These are phyloP conservation scores for Ustulina deusta DNA, from an alignment of 2,329 filamentous ascomycete genomes.

Conservation along the genomic window DNA sequence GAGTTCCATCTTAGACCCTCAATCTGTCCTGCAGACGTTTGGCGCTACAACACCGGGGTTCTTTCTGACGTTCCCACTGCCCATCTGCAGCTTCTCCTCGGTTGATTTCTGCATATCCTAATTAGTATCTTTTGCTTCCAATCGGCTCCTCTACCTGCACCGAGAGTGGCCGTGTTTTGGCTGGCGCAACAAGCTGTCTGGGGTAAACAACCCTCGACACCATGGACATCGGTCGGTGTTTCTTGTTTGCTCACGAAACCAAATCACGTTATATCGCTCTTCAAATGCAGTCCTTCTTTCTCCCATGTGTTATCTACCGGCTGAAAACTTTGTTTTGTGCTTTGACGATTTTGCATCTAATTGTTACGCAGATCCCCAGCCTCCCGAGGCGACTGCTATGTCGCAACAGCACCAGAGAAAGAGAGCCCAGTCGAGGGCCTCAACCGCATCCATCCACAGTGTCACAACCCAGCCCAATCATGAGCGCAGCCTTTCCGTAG, in stretches of 20 bases:
- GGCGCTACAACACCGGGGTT: conserved; percentile 38
- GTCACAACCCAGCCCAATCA: conserved; percentile 63
- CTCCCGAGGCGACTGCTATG: conserved; percentile 52
- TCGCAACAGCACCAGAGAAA: conserved; percentile 58
- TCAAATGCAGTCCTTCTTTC: not conserved
- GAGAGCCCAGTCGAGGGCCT: conserved; percentile 66
- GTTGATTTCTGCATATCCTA: conserved; percentile 20
- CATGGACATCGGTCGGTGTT: conserved; percentile 46
- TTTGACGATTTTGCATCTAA: conserved; percentile 38
- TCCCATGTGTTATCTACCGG: not conserved
- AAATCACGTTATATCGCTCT: conserved; percentile 1
- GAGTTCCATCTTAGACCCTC: conserved; percentile 39
- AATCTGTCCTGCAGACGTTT: conserved; percentile 30
- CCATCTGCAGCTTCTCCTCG: conserved; percentile 30
- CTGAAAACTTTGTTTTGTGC: conserved; percentile 5
- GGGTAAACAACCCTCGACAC: conserved; percentile 50
- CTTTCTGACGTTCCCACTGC: conserved; percentile 38
- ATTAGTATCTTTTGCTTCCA: conserved; percentile 26
- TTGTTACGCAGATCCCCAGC: conserved; percentile 44
- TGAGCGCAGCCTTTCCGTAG: conserved; percentile 59
- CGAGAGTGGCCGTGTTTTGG: conserved; percentile 44
- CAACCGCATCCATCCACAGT: conserved; percentile 69
- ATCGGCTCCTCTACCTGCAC: conserved; percentile 17
- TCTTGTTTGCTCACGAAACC: not conserved
- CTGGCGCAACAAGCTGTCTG: conserved; percentile 42